These are phyloP conservation scores for Aspergillus asperescens DNA, from an alignment of 495 filamentous ascomycete species.

Conservation along the genomic window DNA sequence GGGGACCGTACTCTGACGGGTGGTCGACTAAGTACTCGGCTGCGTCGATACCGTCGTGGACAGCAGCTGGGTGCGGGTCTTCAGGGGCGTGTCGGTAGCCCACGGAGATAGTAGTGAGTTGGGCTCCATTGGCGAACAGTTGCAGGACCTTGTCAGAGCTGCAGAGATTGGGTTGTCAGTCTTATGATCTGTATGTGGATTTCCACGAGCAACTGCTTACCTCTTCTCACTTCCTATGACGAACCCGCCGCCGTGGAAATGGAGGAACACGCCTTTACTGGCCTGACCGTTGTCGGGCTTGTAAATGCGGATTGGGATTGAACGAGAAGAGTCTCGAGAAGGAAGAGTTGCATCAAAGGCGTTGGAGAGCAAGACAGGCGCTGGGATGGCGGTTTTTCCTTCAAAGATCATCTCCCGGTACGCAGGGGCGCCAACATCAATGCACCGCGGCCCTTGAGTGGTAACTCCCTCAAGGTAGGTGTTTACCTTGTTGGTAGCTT, in stretches of 20 bases:
- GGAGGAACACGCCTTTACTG: slow-evolving; percentile 37
- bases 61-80: slow-evolving; percentile 46
- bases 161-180: not conserved
- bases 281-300: slow-evolving; percentile 35
- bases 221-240: slow-evolving; percentile 24
- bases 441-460: slow-evolving; percentile 18
- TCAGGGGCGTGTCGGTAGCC: slow-evolving; percentile 59
- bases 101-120: slow-evolving; percentile 45
- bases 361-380: slow-evolving; percentile 31
- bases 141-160: slow-evolving; percentile 6
- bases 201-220: too few species aligned
- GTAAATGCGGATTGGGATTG: slow-evolving; percentile 46
- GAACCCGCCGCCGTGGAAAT: slow-evolving; percentile 52
- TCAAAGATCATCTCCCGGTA: slow-evolving; percentile 43
- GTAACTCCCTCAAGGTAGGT: slow-evolving; percentile 10
- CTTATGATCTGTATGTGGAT: too few species aligned
- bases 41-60: slow-evolving; percentile 51
- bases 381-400: slow-evolving; percentile 39
- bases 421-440: slow-evolving; percentile 20
- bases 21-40: slow-evolving; percentile 39
- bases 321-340: slow-evolving; percentile 42
- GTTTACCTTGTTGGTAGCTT: slow-evolving; percentile 13
- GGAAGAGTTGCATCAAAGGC: slow-evolving; percentile 36
- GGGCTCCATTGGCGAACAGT: slow-evolving; percentile 32
- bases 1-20: slow-evolving; percentile 19